phyloP scores from a whole-genome alignment of 305 asterid species.

The Solanum hybrid region DNA sequence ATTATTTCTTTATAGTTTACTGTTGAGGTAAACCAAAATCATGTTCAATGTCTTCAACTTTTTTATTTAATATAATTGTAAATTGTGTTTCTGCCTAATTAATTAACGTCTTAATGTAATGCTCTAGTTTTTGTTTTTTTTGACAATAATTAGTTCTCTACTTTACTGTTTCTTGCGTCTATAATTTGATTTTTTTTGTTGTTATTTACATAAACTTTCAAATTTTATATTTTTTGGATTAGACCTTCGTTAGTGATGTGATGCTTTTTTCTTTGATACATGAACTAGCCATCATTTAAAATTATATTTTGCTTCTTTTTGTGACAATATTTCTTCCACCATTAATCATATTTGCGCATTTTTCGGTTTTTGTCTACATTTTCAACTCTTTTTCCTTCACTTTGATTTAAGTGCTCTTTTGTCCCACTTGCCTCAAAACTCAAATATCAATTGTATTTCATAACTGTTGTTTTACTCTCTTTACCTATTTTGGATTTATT shows the following conservation, averaged over 20 bases:
- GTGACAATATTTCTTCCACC: background rate
- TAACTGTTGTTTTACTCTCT: background rate
- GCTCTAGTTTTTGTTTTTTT: background rate
- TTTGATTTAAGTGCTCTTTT: background rate
- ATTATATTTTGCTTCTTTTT: background rate
- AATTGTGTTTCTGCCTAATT: background rate
- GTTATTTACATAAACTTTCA: background rate
- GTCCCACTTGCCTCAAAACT: background rate
- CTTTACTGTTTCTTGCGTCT: background rate
- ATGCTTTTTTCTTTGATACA: background rate
- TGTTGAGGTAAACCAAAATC: background rate
- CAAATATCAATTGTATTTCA: background rate
- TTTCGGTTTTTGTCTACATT: background rate
- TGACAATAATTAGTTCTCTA: background rate
- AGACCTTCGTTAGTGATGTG: background rate
- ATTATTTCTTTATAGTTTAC: background rate
- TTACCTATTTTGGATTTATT: background rate
- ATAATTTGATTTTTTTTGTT: background rate
- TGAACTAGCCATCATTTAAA: background rate
- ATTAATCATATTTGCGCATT: constrained; percentile 2
- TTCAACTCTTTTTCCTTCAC: background rate
- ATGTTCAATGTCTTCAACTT: background rate
- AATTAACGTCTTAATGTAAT: background rate
- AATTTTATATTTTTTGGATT: background rate
- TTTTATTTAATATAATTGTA: too few species aligned